Conservation (phyloP, 1,139 yeast genomes). For the Pichia sp. region DNA sequence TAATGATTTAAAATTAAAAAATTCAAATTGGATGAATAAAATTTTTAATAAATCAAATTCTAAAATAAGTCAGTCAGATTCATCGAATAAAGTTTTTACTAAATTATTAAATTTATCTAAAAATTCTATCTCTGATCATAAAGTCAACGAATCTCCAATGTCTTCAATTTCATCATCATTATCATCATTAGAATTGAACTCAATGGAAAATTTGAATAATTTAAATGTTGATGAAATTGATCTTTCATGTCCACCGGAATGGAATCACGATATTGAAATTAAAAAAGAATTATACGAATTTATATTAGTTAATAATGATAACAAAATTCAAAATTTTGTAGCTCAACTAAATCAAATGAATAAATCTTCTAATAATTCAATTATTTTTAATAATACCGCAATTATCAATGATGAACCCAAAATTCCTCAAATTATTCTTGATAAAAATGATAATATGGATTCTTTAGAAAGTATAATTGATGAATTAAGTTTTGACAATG, state of each 20-base stretch:
- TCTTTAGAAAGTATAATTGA: constrained; percentile 10
- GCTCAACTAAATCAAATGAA: constrained; percentile 17
- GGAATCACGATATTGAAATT: constrained; percentile 15
- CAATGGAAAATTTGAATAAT: constrained; percentile 4
- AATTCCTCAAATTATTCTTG: constrained; percentile 14
- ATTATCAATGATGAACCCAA: constrained; percentile 18
- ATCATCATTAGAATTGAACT: constrained; percentile 23
- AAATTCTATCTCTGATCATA: neutral
- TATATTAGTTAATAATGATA: constrained; percentile 21
- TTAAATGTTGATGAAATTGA: constrained; percentile 10
- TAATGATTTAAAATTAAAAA: neutral
- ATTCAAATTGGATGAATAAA: constrained; percentile 11
- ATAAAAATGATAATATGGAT: neutral
- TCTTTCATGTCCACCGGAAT: constrained; percentile 23
- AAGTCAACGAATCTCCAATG: constrained; percentile 4
- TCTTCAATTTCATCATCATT: constrained; percentile 23
- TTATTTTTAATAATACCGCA: too few relatives aligned
- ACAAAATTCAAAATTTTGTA: constrained; percentile 17
- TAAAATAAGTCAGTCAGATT: constrained; percentile 12
- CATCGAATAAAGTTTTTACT: constrained; percentile 14
- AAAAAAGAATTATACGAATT: constrained; percentile 21
- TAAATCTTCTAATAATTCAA: too few relatives aligned
- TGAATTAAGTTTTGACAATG: too few relatives aligned
- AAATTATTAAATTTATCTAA: constrained; percentile 1
- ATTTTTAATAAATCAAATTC: constrained; percentile 8